phyloP scores from a whole-genome alignment of 768 basidiomycete species.

The Leccinum ochraceum region DNA sequence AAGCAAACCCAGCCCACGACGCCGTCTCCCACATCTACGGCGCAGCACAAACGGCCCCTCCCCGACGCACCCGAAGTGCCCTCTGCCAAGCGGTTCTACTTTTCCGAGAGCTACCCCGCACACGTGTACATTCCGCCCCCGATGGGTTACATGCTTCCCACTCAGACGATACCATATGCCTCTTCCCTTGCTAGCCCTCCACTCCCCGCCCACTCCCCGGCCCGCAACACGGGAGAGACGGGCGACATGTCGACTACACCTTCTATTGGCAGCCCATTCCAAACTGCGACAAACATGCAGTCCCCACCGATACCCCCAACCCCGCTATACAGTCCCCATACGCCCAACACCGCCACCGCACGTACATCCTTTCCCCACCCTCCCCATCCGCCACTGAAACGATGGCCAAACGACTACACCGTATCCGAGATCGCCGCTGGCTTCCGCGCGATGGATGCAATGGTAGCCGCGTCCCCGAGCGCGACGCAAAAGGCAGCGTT shows the following conservation, averaged over 20 bases:
- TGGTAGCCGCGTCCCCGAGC: constrained; percentile 37
- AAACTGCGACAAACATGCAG: constrained; percentile 12
- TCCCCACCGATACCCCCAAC: constrained; percentile 20
- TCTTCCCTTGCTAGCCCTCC: constrained; percentile 23
- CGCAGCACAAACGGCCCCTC: constrained; percentile 32
- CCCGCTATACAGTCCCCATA: constrained; percentile 26
- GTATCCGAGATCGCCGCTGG: constrained; percentile 65
- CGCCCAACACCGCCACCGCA: constrained; percentile 21
- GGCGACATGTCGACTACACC: constrained; percentile 18
- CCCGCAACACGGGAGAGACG: constrained; percentile 15
- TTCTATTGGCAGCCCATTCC: constrained; percentile 19
- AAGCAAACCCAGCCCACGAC: constrained; percentile 7
- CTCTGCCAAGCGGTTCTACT: constrained; percentile 31
- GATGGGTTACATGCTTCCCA: constrained; percentile 30
- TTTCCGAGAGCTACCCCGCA: constrained; percentile 28
- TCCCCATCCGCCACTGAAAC: constrained; percentile 64
- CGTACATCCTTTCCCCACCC: constrained; percentile 46
- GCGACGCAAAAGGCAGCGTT: constrained; percentile 68
- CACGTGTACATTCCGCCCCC: constrained; percentile 33
- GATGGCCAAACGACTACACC: constrained; percentile 78
- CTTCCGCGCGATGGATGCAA: constrained; percentile 51
- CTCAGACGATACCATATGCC: constrained; percentile 31
- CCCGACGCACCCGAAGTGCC: constrained; percentile 25
- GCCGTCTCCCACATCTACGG: constrained; percentile 9
- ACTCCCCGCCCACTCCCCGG: constrained; percentile 13